Conservation (phyloP, 2,329 filamentous ascomycete species). For the Pseudogymnoascus sp. region DNA sequence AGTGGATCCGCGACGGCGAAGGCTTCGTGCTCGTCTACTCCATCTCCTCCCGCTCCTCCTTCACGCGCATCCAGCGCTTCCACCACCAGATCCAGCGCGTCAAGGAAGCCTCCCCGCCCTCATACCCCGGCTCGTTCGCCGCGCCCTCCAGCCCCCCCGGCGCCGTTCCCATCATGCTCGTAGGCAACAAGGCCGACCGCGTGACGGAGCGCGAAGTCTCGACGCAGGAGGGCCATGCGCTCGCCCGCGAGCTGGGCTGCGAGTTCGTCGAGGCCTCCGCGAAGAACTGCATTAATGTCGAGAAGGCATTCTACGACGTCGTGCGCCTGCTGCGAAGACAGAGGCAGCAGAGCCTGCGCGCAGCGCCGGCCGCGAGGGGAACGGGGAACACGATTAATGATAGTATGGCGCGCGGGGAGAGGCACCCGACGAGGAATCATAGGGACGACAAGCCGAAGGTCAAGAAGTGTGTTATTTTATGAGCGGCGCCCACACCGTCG, state of each 20-base stretch:
- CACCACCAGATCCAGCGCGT: conserved; percentile 96
- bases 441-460: conserved; percentile 18
- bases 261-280: conserved; percentile 96
- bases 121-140: conserved; percentile 58
- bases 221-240: conserved; percentile 85
- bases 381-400: conserved; percentile 12
- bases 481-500: conserved; percentile 15
- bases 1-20: conserved; percentile 97
- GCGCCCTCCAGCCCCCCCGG: conserved; percentile 43
- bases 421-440: conserved; percentile 24
- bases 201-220: conserved; percentile 94
- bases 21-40: conserved; percentile 97
- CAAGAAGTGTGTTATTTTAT: conserved; percentile 28
- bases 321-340: conserved; percentile 83
- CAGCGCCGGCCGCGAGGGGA: conserved; percentile 18
- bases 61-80: conserved; percentile 88
- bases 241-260: conserved; percentile 86
- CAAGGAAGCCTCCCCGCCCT: conserved; percentile 78
- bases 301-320: conserved; percentile 97
- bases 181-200: conserved; percentile 96
- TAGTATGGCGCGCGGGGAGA: conserved; percentile 16
- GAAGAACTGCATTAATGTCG: conserved; percentile 97
- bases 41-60: conserved; percentile 94
- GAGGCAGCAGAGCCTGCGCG: conserved; percentile 42
- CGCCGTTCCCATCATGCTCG: conserved; percentile 90